Conservation (phyloP, 139 green algal genomes). For the Chlorella sp. region DNA sequence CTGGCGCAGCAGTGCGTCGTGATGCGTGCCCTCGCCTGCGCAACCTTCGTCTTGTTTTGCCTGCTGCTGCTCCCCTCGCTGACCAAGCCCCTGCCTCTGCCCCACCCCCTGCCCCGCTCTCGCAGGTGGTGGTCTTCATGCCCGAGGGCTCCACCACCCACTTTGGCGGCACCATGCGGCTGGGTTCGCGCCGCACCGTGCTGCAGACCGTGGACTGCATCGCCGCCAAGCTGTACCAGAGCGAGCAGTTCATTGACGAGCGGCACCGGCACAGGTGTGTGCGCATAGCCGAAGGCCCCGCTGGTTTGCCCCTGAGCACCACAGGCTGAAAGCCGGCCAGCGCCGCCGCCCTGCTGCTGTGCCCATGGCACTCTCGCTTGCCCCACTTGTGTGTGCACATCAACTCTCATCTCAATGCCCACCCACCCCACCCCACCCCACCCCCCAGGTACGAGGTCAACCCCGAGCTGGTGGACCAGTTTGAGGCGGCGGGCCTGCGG, state of each 20-base stretch:
- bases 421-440: too few species aligned
- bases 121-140: constrained; percentile 95
- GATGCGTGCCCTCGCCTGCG: too few species aligned
- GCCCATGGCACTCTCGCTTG: too few species aligned
- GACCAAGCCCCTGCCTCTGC: too few species aligned
- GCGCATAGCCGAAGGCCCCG: too few species aligned
- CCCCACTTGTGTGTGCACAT: not conserved
- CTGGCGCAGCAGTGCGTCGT: too few species aligned
- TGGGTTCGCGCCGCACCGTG: constrained; percentile 89
- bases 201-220: constrained; percentile 92
- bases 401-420: not conserved
- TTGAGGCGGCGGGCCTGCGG: constrained; percentile 85
- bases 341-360: too few species aligned
- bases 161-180: constrained; percentile 97
- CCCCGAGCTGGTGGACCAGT: constrained; percentile 83
- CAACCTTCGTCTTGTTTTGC: too few species aligned
- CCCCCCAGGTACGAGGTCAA: constrained; percentile 91
- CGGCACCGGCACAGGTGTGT: constrained; percentile 93
- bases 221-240: constrained; percentile 93
- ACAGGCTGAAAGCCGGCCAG: too few species aligned
- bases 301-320: too few species aligned
- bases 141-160: constrained; percentile 93
- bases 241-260: constrained; percentile 88
- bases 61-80: too few species aligned
- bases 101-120: too few species aligned